phyloP scores from a whole-genome alignment of 345 rosid species.

The Salix brachista region DNA sequence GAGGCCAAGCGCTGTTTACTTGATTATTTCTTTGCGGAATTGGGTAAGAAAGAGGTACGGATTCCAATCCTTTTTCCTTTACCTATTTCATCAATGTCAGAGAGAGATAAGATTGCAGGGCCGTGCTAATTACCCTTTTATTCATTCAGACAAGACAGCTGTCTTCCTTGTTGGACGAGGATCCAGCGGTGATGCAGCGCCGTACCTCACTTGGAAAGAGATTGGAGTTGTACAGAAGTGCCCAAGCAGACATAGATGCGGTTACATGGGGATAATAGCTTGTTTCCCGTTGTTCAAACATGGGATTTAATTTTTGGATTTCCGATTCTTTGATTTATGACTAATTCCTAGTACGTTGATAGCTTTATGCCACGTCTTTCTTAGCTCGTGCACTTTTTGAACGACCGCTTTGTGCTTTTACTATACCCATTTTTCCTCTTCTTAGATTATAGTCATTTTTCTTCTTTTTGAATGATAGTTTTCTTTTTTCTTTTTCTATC shows the following conservation, averaged over 20 bases:
- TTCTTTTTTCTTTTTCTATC: neutral
- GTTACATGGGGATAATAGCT: conserved; percentile 59
- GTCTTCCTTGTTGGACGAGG: conserved; percentile 65
- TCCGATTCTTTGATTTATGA: neutral
- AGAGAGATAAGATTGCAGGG: neutral
- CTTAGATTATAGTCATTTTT: neutral
- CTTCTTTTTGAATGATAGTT: neutral
- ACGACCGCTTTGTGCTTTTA: neutral
- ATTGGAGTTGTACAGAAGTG: conserved; percentile 82
- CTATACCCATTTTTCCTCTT: too few species aligned
- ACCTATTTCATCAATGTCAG: neutral
- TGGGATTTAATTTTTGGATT: neutral
- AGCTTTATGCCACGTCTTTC: neutral
- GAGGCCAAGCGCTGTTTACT: conserved; percentile 90
- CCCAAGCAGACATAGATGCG: conserved; percentile 78
- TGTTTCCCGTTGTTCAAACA: neutral
- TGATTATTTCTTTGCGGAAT: conserved; percentile 75
- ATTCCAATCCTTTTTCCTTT: neutral
- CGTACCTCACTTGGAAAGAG: conserved; percentile 67
- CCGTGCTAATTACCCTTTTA: neutral
- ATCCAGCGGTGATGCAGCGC: conserved; percentile 80
- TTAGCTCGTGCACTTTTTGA: neutral
- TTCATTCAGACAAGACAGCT: conserved; percentile 52
- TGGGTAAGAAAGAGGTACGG: conserved; percentile 79
- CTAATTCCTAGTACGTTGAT: neutral